Evolutionary conservation across 208 protist species (phyloP).

Genomic region (Crithidia bombi): DNA sequence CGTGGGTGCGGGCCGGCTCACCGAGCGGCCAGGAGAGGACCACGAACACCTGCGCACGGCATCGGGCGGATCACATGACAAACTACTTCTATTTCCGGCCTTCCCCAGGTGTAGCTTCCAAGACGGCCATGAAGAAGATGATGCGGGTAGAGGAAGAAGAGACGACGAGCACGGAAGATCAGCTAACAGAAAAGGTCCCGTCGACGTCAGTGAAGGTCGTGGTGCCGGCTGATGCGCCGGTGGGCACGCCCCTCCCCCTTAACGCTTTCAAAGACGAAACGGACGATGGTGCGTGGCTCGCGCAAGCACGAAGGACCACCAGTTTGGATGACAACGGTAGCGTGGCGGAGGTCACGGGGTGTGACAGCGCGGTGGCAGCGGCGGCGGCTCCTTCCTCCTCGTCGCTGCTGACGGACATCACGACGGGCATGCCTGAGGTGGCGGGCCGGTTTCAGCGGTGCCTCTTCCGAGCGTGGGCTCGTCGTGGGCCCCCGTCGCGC

Average conservation of each 20-base stretch:
- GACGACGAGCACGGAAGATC: background rate
- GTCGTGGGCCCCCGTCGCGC: constrained; percentile 30
- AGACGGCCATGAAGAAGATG: constrained; percentile 9
- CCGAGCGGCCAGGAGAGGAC: constrained; percentile 69
- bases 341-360: background rate
- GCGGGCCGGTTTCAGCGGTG: constrained; percentile 78
- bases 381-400: background rate
- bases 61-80: constrained; percentile 48
- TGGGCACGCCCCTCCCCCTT: constrained; percentile 57
- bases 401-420: background rate
- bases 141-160: background rate
- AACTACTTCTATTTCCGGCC: constrained; percentile 83
- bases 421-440: constrained; percentile 51
- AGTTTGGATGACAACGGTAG: too few species aligned
- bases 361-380: background rate
- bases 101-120: constrained; percentile 22
- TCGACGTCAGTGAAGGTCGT: constrained; percentile 1
- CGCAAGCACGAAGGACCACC: background rate
- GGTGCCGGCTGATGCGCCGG: constrained; percentile 24
- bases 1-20: constrained; percentile 68
- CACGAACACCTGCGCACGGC: constrained; percentile 67
- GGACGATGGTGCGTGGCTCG: constrained; percentile 22
- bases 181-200: background rate
- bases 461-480: constrained; percentile 45
- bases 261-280: constrained; percentile 12